Conservation (phyloP, 2,329 filamentous ascomycete species). For the Fusarium odoratissimum region DNA sequence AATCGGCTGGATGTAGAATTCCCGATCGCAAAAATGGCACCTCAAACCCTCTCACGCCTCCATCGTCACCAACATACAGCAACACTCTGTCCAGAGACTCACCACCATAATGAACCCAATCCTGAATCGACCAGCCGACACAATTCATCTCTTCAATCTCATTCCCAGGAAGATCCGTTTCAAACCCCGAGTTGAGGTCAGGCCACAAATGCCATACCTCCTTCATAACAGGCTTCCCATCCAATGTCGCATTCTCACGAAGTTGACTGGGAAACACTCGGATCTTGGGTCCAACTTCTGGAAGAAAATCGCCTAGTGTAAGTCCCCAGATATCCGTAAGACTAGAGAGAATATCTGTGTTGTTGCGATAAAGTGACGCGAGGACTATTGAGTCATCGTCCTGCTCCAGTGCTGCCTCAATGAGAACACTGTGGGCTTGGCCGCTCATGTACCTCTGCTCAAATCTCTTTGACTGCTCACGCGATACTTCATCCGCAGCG, state of each 20-base stretch:
- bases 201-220: conserved; percentile 49
- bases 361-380: conserved; percentile 37
- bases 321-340: conserved; percentile 40
- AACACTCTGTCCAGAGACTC: conserved; percentile 50
- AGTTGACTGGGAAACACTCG: conserved; percentile 45
- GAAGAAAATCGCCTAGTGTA: conserved; percentile 40
- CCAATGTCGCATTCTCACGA: conserved; percentile 3
- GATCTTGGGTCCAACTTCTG: conserved; percentile 28
- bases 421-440: background rate
- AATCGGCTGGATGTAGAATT: conserved; percentile 14
- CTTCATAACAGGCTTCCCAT: conserved; percentile 14
- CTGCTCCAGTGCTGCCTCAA: conserved; percentile 37
- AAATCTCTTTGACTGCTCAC: conserved; percentile 43
- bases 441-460: conserved; percentile 25
- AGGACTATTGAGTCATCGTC: conserved; percentile 45
- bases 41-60: conserved; percentile 47
- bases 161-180: conserved; percentile 47
- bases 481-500: conserved; percentile 44
- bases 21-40: conserved; percentile 49
- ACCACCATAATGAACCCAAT: conserved; percentile 52
- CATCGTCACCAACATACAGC: conserved; percentile 37
- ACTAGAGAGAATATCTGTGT: conserved; percentile 31
- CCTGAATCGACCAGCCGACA: conserved; percentile 47
- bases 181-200: conserved; percentile 7
- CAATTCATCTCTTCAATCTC: conserved; percentile 42